These are phyloP conservation scores for Monosporozyma siamensis DNA, from an alignment of 805 yeast species.

Conservation along the genomic window DNA sequence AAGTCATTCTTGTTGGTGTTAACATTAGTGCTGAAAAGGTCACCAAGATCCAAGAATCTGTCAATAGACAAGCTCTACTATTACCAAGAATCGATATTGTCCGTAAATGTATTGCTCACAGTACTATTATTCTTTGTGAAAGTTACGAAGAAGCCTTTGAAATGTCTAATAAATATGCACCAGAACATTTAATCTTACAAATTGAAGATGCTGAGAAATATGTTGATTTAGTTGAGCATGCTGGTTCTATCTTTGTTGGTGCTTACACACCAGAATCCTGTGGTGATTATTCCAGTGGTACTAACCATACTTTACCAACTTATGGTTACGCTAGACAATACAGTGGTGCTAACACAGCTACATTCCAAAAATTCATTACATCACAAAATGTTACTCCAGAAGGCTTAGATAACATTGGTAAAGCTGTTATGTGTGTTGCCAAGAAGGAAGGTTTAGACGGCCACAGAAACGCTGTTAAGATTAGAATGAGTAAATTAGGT, in stretches of 20 bases:
- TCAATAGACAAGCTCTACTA: slow-evolving; percentile 69
- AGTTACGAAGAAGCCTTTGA: slow-evolving; percentile 71
- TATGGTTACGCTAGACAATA: slow-evolving; percentile 97
- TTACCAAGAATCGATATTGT: slow-evolving; percentile 92
- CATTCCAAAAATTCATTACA: slow-evolving; percentile 92
- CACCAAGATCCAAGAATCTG: slow-evolving; percentile 67
- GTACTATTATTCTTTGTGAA: slow-evolving; percentile 65
- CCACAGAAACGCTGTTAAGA: slow-evolving; percentile 93
- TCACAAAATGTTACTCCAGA: slow-evolving; percentile 80
- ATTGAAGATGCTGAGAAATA: slow-evolving; percentile 65
- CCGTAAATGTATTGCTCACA: slow-evolving; percentile 84
- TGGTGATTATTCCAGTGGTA: slow-evolving; percentile 97
- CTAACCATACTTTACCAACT: slow-evolving; percentile 97
- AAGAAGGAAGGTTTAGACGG: slow-evolving; percentile 95
- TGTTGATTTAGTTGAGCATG: slow-evolving; percentile 73
- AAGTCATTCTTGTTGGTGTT: slow-evolving; percentile 85
- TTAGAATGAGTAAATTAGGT: slow-evolving; percentile 80
- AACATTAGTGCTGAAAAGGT: slow-evolving; percentile 52
- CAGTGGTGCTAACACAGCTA: slow-evolving; percentile 92
- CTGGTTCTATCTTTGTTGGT: slow-evolving; percentile 96
- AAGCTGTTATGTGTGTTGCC: slow-evolving; percentile 92
- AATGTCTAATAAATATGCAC: slow-evolving; percentile 89
- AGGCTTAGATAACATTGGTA: slow-evolving; percentile 86
- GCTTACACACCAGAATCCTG: slow-evolving; percentile 94
- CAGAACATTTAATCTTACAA: slow-evolving; percentile 94